These are phyloP conservation scores for Infundibulicybe gibba DNA, from an alignment of 768 basidiomycete species.

Conservation along the genomic window DNA sequence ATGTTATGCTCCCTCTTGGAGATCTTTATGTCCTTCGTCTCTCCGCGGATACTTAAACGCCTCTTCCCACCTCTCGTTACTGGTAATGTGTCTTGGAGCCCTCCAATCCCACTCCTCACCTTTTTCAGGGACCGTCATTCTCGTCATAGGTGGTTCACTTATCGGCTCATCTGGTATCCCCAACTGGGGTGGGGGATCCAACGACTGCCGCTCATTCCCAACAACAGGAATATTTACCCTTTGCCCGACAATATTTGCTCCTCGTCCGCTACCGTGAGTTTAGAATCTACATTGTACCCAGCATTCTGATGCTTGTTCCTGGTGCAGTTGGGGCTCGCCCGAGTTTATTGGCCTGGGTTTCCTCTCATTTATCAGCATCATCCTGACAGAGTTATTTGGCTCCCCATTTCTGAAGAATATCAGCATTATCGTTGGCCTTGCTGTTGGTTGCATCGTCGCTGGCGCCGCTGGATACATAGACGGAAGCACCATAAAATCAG, in stretches of 20 bases:
- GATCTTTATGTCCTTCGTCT: conserved; percentile 76
- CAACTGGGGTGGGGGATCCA: conserved; percentile 85
- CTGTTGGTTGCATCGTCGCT: conserved; percentile 77
- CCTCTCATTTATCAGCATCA: conserved; percentile 72
- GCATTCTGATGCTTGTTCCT: background rate
- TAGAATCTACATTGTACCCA: background rate
- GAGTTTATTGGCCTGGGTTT: conserved; percentile 88
- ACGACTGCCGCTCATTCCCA: conserved; percentile 62
- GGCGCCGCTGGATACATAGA: conserved; percentile 80
- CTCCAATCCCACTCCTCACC: background rate
- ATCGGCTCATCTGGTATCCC: conserved; percentile 71
- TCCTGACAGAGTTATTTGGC: conserved; percentile 79
- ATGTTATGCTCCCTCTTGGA: conserved; percentile 78
- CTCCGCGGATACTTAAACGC: conserved; percentile 54
- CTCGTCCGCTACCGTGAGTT: conserved; percentile 58
- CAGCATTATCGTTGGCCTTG: conserved; percentile 71
- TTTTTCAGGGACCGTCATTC: conserved; percentile 62
- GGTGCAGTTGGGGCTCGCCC: conserved; percentile 68
- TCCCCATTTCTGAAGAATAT: conserved; percentile 83
- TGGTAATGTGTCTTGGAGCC: conserved; percentile 26
- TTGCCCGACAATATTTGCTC: conserved; percentile 71
- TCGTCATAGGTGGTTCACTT: conserved; percentile 77
- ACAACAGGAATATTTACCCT: conserved; percentile 62
- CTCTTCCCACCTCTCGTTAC: conserved; percentile 84
- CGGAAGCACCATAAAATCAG: conserved; percentile 54